Base-by-base conservation (phyloP, 768 basidiomycete species). In the Guyanaporus albipodus region DNA sequence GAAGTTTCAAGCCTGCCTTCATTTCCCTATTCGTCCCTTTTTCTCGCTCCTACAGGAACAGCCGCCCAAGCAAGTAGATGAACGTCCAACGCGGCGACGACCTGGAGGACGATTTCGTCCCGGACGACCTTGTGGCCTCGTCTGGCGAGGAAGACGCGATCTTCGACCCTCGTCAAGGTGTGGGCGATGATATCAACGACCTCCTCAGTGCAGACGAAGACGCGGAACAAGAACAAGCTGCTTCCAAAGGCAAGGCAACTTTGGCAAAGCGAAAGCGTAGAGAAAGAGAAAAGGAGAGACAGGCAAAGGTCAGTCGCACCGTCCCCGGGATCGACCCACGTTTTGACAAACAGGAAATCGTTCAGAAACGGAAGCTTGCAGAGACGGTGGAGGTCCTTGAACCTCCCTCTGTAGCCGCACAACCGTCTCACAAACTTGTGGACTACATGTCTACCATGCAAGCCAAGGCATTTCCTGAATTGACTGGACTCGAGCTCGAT, bases 31-130 rank as follows among this genome's bases (percentile, higher is more conserved):
- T 47, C 46, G 44, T 41, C 35, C 2, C 4, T 36, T 22, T 44
- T 4, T 18, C 31, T n/a, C 17, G 6, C 31, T 28, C 18, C 8
- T 14, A 8, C 47, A 24, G 49, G 22, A 24, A 29, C 22, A 19
- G 12, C 37, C 26, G 27, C n/a, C n/a, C n/a, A n/a, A n/a, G n/a
- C 27, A 21, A 9, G 27, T 17, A 19, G 46, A 61, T 63, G 55
- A 66, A 60, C 58, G 57, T 48, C 36, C 65, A 70, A 66, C 73
- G 72, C 50, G 83, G 84, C 34, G 87, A 93, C 72, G 89, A 89
- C 72, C 74, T 93, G 17, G 87, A 87, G 38, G 91, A 92, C 63
- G 85, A 91, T 53, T 90, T 85, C 60, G 71, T 85, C 41, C 75
- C 76, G 26, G 83, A 92, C 51, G 83, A 84, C 35, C 70, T 78